These are phyloP conservation scores for Termitomyces sp. DNA, from an alignment of 768 basidiomycete genomes.

Conservation along the genomic window DNA sequence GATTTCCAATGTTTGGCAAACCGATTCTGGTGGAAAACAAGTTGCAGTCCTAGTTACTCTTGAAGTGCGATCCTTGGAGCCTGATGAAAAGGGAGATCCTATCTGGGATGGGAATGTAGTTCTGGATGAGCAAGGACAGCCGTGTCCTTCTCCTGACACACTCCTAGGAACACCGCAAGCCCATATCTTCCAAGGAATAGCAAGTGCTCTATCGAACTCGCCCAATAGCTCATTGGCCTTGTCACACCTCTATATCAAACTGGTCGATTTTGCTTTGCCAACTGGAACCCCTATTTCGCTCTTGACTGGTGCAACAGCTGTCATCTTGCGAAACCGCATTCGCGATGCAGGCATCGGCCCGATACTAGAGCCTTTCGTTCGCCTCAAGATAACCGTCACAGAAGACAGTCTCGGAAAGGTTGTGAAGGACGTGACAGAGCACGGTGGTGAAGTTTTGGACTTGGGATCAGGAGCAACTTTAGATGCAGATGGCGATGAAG, in stretches of 20 bases:
- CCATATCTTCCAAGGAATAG: constrained; percentile 65
- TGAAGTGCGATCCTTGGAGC: constrained; percentile 48
- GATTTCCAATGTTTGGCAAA: constrained; percentile 51
- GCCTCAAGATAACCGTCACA: constrained; percentile 62
- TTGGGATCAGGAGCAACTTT: constrained; percentile 45
- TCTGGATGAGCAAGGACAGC: constrained; percentile 47
- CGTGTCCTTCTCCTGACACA: constrained; percentile 50
- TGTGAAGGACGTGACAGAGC: constrained; percentile 81
- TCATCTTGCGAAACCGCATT: constrained; percentile 60
- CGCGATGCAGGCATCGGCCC: constrained; percentile 65
- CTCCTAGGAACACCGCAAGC: constrained; percentile 45
- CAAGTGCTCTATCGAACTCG: constrained; percentile 71
- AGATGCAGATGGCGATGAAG: constrained; percentile 32
- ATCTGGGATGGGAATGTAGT: constrained; percentile 80
- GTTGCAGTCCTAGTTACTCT: constrained; percentile 51
- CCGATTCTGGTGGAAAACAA: constrained; percentile 59
- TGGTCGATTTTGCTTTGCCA: constrained; percentile 44
- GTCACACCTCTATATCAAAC: constrained; percentile 57
- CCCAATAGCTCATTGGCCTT: constrained; percentile 74
- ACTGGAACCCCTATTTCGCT: constrained; percentile 42
- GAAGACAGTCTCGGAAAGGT: constrained; percentile 73
- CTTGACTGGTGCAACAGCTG: constrained; percentile 63
- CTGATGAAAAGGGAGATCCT: constrained; percentile 59
- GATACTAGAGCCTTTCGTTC: constrained; percentile 76
- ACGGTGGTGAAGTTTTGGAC: constrained; percentile 75